These are phyloP conservation scores for Abortiporus biennis DNA, from an alignment of 1,284 basidiomycete genomes.

Conservation along the genomic window DNA sequence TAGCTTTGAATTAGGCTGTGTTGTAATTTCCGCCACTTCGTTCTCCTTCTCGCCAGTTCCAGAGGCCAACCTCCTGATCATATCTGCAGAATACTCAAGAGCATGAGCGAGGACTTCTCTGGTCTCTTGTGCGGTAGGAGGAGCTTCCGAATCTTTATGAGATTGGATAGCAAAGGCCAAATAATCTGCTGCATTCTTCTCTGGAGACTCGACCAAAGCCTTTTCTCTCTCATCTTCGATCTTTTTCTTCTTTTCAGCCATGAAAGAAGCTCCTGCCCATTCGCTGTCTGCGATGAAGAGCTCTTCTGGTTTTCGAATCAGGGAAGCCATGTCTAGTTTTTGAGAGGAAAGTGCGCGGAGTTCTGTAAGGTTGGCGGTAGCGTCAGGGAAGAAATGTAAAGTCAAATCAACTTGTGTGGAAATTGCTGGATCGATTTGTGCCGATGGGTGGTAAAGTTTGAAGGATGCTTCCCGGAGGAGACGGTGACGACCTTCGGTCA, in stretches of 20 bases:
- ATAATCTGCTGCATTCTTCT: constrained; percentile 27
- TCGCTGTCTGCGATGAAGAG: constrained; percentile 57
- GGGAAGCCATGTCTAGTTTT: constrained; percentile 61
- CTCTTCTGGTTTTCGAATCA: constrained; percentile 58
- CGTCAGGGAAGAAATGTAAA: constrained; percentile 37
- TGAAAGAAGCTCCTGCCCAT: constrained; percentile 39
- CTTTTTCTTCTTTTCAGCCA: constrained; percentile 27
- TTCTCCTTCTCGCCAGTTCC: constrained; percentile 8
- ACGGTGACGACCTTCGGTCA: constrained; percentile 52
- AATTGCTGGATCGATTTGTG: constrained; percentile 18
- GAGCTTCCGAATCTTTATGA: constrained; percentile 29
- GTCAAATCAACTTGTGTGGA: constrained; percentile 34
- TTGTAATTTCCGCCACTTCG: constrained; percentile 7
- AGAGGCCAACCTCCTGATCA: constrained; percentile 26
- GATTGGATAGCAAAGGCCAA: constrained; percentile 26
- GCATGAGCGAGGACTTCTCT: constrained; percentile 45
- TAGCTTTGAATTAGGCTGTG: neutral
- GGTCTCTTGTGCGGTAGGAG: constrained; percentile 28
- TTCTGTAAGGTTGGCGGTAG: constrained; percentile 31
- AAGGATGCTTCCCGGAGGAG: constrained; percentile 25
- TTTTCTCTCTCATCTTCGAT: constrained; percentile 19
- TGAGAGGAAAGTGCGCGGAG: constrained; percentile 37
- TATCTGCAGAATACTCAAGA: constrained; percentile 41
- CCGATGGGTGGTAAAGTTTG: constrained; percentile 16
- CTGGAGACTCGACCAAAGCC: constrained; percentile 18